A percentile compares a stretch with the other conserved stretches of the same genome.
phyloP scores from a whole-genome alignment of 2,329 filamentous ascomycete species.

The Phaeosphaeriaceae sp. region DNA sequence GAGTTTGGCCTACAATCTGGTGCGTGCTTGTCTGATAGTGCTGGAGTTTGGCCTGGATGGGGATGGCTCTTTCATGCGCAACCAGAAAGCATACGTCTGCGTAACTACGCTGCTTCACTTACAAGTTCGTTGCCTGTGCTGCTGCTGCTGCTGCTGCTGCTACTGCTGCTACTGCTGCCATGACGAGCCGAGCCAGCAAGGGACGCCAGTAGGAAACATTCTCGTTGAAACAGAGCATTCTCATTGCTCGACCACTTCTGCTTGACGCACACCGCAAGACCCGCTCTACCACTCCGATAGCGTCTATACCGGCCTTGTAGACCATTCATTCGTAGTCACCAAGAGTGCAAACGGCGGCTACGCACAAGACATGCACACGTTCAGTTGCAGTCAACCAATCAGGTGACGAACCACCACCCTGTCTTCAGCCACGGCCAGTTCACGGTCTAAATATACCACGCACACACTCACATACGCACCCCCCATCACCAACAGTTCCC shows the following conservation, averaged over 20 bases:
- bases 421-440: slow-evolving; percentile 28
- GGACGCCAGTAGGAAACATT: slow-evolving; percentile 15
- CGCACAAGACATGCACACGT: slow-evolving; percentile 11
- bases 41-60: too few species aligned
- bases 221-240: slow-evolving; percentile 12
- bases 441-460: slow-evolving; percentile 28
- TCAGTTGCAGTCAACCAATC: slow-evolving; percentile 12
- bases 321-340: slow-evolving; percentile 30
- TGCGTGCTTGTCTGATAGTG: too few species aligned
- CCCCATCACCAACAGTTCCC: slow-evolving; percentile 4
- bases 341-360: slow-evolving; percentile 32
- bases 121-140: background rate
- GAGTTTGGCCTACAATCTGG: background rate
- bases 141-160: too few species aligned
- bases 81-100: too few species aligned
- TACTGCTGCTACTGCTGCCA: too few species aligned
- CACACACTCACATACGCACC: slow-evolving; percentile 7
- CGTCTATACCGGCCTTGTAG: slow-evolving; percentile 26
- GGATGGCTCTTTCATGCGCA: background rate
- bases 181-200: slow-evolving; percentile 8
- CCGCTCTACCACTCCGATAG: slow-evolving; percentile 27
- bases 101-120: too few species aligned
- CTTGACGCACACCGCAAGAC: slow-evolving; percentile 33
- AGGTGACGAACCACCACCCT: slow-evolving; percentile 9
- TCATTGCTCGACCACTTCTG: slow-evolving; percentile 31